Evolutionary conservation across 1,284 basidiomycete species (phyloP), one percentile per base, ranked within the genome.

Genomic region (Trametes sp.): DNA sequence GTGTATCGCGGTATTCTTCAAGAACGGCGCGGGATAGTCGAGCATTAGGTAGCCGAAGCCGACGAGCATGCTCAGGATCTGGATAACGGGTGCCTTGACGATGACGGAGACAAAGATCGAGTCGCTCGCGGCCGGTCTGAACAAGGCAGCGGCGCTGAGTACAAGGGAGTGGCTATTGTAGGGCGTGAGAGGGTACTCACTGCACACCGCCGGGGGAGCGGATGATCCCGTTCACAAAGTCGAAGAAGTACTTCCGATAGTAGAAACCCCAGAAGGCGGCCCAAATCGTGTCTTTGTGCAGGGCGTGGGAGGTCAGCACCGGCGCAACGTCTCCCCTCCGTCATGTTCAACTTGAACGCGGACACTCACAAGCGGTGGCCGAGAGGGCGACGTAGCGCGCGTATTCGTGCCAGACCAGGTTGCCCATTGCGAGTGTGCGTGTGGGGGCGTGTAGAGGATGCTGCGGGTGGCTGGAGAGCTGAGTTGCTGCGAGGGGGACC

Each of bases 201-300:
- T 94, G 90, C 36, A 93, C 65, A 64, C 93, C 92, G 77, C 88
- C 88, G 45, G 92, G 92, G 71, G 86, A 82, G 67, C 91, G 88
- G 63, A 90, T 68, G 69, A 82, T 87, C 54, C 90, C 90, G 64
- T 83, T 84, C 19, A 90, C 76, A 70, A 92, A 90, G 80, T 96
- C 94, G 88, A 91, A 95, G 79, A 95, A 94, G 83, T 93, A 95
- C 78, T 96, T 95, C 76, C 93, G 91, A 80, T 87, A 95, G 69
- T 92, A 80, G 14, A 95, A 76, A 23, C 87, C 93, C 78, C 84
- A 95, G 76, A 92, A 89, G 35, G 83, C 80, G 24, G 90, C 87
- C 93, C 92, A 94, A 4, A 93, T 78, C 59, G 87, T 85, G 75
- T 93, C 93, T 95, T 63, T 8, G 45, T 33, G 31, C 31, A 11